Evolutionary conservation across 2,329 filamentous ascomycete species (phyloP).

Genomic region (Colletotrichum tropicicola): DNA sequence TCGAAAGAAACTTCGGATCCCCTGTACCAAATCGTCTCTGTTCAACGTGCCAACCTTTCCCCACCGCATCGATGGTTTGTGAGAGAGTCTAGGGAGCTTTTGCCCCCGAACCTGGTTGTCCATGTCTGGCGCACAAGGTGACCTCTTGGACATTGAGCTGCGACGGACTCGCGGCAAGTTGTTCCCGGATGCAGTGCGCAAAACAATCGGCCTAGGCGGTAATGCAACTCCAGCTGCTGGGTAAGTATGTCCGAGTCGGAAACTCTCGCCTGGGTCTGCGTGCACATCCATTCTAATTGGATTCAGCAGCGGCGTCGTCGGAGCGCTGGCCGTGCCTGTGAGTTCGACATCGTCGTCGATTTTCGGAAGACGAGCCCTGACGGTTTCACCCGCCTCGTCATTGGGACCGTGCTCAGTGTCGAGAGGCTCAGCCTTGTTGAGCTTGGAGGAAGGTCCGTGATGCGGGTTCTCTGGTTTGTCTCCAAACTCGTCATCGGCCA

Average conservation of each 20-base stretch:
- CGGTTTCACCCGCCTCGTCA: constrained; percentile 22
- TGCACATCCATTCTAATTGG: constrained; percentile 5
- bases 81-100: constrained; percentile 20
- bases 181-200: constrained; percentile 34
- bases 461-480: constrained; percentile 13
- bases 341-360: constrained; percentile 37
- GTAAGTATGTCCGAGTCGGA: background rate
- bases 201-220: constrained; percentile 14
- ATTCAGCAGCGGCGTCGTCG: constrained; percentile 14
- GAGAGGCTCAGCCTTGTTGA: constrained; percentile 6
- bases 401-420: constrained; percentile 9
- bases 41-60: constrained; percentile 45
- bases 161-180: constrained; percentile 33
- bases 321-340: constrained; percentile 29
- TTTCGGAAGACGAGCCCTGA: constrained; percentile 32
- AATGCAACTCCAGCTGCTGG: background rate
- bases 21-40: constrained; percentile 47
- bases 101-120: constrained; percentile 32
- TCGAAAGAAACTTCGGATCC: constrained; percentile 55
- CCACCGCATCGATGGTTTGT: constrained; percentile 46
- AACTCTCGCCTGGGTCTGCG: constrained; percentile 8
- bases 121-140: constrained; percentile 36
- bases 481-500: constrained; percentile 39
- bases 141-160: constrained; percentile 31
- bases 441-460: constrained; percentile 3